Evolutionary conservation across 2,329 filamentous ascomycete species (phyloP), one percentile per base, ranked within the genome.

Genomic region (Aureobasidium melanogenum): DNA sequence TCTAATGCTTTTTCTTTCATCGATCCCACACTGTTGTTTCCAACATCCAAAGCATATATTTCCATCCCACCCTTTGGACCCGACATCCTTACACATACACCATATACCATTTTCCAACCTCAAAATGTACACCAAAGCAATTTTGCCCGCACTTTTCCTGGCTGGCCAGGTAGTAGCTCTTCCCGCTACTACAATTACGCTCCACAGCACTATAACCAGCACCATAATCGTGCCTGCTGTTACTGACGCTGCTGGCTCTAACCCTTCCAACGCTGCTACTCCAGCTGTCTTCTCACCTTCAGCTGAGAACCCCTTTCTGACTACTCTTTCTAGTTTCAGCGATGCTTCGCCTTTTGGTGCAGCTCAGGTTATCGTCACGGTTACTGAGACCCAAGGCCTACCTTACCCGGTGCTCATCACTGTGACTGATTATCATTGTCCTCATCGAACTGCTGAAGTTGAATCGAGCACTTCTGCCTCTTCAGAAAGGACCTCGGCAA

Each of bases 141-240:
- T 62, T 15, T 5, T 64, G 24, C 12, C 26, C 38, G 46, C 59
- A 17, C 30, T 58, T 5, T 4, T 56, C 39, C 63, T 64, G 61
- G 63, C 63, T 39, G 55, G 63, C 46, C 63, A 62, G 51, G 26
- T 60, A n/a, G 54, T 24, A 30, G 47, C 55, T 34, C 54, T 63
- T 22, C 54, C 58, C 19, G 30, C 46, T 15, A 44, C 56, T 15
- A 54, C 50, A 9, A 41, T 60, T 7, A 63, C 62, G 1, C 24
- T 63, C 2, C 56, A 46, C 26, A 46, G 54, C 17, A 24, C 54
- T 15, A 44, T 62, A 24, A 63, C 59, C 12, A 43, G 47, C 26
- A 61, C 58, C 14, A 54, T 48, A 3, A 7, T 22, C 15, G 48
- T 61, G 4, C 36, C 58, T 38, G 46, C 48, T 10, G 12, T 2